Evolutionary conservation across 768 basidiomycete species (phyloP).

Genomic region (Pleurotus citrinopileatus): DNA sequence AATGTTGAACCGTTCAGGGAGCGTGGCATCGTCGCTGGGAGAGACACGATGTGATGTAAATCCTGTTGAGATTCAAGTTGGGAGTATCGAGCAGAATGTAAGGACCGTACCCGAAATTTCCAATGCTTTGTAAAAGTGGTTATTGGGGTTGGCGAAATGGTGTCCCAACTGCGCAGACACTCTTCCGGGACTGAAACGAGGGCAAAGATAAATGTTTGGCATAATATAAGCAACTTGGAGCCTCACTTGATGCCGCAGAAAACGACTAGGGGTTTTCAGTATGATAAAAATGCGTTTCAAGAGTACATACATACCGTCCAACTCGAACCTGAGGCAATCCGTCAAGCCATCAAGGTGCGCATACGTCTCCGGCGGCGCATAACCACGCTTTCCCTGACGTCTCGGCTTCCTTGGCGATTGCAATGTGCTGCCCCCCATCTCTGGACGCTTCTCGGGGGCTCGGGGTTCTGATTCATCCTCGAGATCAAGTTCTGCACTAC

Average conservation of each 20-base stretch:
- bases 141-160: constrained; percentile 77
- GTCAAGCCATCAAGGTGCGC: constrained; percentile 47
- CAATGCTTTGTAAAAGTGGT: constrained; percentile 81
- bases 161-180: constrained; percentile 69
- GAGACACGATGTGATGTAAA: constrained; percentile 51
- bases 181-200: constrained; percentile 53
- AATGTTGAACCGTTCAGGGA: constrained; percentile 56
- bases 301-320: constrained; percentile 52
- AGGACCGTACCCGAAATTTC: constrained; percentile 53
- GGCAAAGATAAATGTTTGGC: neutral
- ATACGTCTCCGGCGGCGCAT: constrained; percentile 50
- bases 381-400: constrained; percentile 30
- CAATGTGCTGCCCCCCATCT: neutral
- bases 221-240: neutral
- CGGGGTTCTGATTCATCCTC: no score
- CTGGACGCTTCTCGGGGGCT: neutral
- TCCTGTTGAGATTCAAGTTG: constrained; percentile 32
- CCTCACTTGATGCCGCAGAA: constrained; percentile 85
- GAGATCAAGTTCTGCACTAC: neutral
- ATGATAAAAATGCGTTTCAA: neutral
- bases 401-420: constrained; percentile 24
- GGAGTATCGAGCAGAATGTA: neutral
- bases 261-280: constrained; percentile 43
- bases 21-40: constrained; percentile 57
- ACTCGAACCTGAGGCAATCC: constrained; percentile 48